These are phyloP conservation scores for Magnolia kwangsiensis DNA, from an alignment of 164 flowering plant genomes.

Conservation along the genomic window DNA sequence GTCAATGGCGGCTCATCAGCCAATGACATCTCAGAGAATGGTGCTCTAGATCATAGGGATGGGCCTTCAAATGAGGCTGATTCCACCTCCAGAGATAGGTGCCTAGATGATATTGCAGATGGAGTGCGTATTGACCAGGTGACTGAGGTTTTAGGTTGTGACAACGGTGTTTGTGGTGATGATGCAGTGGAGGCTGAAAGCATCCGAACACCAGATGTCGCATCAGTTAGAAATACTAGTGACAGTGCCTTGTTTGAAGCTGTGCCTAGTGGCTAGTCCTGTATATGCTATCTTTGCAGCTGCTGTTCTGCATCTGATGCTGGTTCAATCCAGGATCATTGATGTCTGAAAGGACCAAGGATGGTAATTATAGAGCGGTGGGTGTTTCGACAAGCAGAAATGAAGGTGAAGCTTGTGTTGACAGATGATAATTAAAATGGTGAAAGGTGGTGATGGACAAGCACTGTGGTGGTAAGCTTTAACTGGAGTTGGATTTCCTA, in stretches of 20 bases:
- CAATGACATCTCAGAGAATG: background rate
- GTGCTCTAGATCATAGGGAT: background rate
- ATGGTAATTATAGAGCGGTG: background rate
- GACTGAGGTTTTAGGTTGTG: background rate
- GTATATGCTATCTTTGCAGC: background rate
- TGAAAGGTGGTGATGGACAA: too few species aligned
- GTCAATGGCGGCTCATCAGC: background rate
- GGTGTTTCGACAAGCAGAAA: background rate
- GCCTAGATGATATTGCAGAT: background rate
- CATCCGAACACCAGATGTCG: constrained; percentile 13
- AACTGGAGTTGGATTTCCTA: too few species aligned
- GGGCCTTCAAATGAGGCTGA: background rate
- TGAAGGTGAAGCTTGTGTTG: background rate
- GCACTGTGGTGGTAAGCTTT: too few species aligned
- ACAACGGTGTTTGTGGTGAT: constrained; percentile 6
- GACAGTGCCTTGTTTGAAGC: background rate
- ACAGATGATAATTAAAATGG: background rate
- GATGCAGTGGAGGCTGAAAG: constrained; percentile 1
- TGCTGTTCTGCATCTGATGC: background rate
- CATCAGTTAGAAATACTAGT: background rate
- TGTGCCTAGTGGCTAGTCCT: background rate
- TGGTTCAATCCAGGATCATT: background rate
- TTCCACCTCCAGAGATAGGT: background rate
- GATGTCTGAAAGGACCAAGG: background rate
- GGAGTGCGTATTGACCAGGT: background rate